Conservation (phyloP, 768 basidiomycete species). For the Termitomyces sp. region DNA sequence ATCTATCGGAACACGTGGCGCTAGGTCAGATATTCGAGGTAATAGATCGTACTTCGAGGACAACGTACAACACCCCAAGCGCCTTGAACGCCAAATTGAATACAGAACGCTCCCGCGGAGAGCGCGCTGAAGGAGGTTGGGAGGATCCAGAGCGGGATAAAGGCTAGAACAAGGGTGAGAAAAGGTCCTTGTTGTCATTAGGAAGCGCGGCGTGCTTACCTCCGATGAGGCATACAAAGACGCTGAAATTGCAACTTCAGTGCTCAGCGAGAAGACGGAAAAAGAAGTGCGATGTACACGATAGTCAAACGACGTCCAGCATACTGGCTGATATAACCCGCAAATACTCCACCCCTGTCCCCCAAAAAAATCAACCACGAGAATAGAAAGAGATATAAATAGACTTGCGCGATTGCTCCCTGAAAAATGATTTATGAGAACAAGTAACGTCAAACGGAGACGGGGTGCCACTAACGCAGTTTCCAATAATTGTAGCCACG, state of each 20-base stretch:
- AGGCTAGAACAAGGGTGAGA: conserved; percentile 20
- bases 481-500: conserved; percentile 65
- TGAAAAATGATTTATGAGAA: not conserved
- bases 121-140: conserved; percentile 65
- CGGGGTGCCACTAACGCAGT: conserved; percentile 28
- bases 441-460: not conserved
- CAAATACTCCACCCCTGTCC: conserved; percentile 15
- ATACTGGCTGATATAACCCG: conserved; percentile 18
- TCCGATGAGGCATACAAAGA: conserved; percentile 53
- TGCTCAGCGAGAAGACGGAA: not conserved
- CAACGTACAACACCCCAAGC: conserved; percentile 80
- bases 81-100: conserved; percentile 87
- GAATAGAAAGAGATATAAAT: not conserved
- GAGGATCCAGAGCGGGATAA: conserved; percentile 82
- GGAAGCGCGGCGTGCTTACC: conserved; percentile 19
- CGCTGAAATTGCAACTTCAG: conserved; percentile 22
- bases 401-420: conserved; percentile 18
- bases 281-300: conserved; percentile 9
- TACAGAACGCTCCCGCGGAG: conserved; percentile 79
- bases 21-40: not conserved
- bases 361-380: not conserved
- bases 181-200: not conserved
- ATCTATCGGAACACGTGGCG: conserved; percentile 35
- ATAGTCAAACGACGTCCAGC: conserved; percentile 20
- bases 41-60: conserved; percentile 27